These are phyloP conservation scores for Mycosphaerella arachidis DNA, from an alignment of 2,329 filamentous ascomycete species.

Conservation along the genomic window DNA sequence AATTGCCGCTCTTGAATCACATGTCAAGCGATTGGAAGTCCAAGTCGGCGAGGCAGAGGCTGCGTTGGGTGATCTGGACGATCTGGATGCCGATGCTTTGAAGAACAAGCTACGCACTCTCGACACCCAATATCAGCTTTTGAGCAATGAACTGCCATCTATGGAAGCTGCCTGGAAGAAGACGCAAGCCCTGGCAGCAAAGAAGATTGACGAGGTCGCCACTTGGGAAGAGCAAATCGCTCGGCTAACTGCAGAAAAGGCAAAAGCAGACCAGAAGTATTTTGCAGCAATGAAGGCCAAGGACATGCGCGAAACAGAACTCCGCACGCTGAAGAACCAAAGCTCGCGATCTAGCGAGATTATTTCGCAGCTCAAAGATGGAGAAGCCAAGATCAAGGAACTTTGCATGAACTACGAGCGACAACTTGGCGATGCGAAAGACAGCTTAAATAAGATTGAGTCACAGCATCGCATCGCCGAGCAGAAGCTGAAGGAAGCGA, in stretches of 20 bases:
- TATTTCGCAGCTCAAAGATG: constrained; percentile 86
- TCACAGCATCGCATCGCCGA: constrained; percentile 73
- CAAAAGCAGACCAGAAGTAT: constrained; percentile 96
- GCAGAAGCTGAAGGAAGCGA: constrained; percentile 64
- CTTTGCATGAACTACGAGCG: constrained; percentile 84
- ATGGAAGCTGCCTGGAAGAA: constrained; percentile 91
- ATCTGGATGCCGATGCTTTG: constrained; percentile 65
- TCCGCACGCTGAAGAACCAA: constrained; percentile 72
- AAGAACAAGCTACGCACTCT: constrained; percentile 68
- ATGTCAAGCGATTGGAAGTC: constrained; percentile 66
- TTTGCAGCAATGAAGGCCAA: constrained; percentile 94
- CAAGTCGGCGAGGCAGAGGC: constrained; percentile 47
- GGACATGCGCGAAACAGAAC: constrained; percentile 76
- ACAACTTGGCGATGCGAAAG: constrained; percentile 77
- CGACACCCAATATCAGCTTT: constrained; percentile 73
- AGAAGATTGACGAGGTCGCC: constrained; percentile 76
- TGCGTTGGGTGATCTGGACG: constrained; percentile 44
- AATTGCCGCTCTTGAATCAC: constrained; percentile 75
- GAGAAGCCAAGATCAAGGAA: constrained; percentile 71
- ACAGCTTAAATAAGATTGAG: constrained; percentile 66
- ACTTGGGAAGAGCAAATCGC: constrained; percentile 73
- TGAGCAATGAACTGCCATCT: constrained; percentile 81
- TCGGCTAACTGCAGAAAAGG: constrained; percentile 77
- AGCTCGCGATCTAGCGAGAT: constrained; percentile 90
- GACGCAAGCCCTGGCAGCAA: constrained; percentile 75